Evolutionary conservation across 2,329 filamentous ascomycete species (phyloP), one percentile per base, ranked within the genome.

Genomic region (Sarocladium strictum): DNA sequence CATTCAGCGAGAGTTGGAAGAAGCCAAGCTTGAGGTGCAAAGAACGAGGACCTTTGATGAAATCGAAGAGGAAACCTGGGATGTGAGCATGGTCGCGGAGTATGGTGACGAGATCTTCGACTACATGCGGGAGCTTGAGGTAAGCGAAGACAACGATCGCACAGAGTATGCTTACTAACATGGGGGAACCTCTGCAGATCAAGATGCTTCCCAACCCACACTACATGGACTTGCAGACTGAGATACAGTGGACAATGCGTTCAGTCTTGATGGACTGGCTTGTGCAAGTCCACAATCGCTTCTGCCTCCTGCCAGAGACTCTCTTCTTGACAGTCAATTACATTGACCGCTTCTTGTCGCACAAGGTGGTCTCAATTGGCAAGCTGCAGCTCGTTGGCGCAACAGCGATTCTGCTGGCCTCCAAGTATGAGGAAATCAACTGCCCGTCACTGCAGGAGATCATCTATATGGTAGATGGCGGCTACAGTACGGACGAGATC

Each of bases 361-460:
- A 83, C 76, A 99, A 99, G 76, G 85, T 97, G 35, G 92, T 99
- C 32, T 97, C 94, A 1, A 81, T 97, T 14, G 89, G 88, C 58
- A 97, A 97, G 74, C 80, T 99, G 45, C 94, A 99, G 74, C 83
- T 99, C 15, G 94, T 97, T 53, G 94, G 94, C 47, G 93, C 94
- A 21, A 97, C 94, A 3, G 94, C 94, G 24, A 87, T 99, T 61
- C 92, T 97, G 64, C 86, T 99, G 57, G 94, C 94, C 12, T 89
- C 94, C 62, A 99, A 99, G 73, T 99, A 97, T 67, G 94, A 99
- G 71, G 94, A 99, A 74, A 97, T 99, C 76, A 96, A 96, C 72
- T 96, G 92, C 70, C 94, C 92, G 23, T 96, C 93, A 1, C 85
- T 99, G 21, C 83, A 88, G 58, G 94, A 99, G 76, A 96, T 99